Percentiles rank a stretch among this genome's conserved stretches.
These are phyloP conservation scores for Penicillium lividum DNA, from an alignment of 495 filamentous ascomycete genomes.

Conservation along the genomic window DNA sequence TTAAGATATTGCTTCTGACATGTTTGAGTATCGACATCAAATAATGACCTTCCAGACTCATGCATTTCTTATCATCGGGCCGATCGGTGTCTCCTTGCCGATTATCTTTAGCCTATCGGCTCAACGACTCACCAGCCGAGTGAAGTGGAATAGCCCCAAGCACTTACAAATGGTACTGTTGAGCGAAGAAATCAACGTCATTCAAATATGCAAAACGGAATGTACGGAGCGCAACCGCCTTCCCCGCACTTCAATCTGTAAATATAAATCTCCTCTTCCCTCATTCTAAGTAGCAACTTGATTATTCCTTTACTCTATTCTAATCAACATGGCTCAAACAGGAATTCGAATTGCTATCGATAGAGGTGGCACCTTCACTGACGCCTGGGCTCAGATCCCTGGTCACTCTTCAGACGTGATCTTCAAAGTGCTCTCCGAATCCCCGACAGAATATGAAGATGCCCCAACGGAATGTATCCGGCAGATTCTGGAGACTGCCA, in stretches of 20 bases:
- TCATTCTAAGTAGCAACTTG: not conserved
- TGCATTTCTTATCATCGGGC: no score
- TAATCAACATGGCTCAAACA: constrained; percentile 3
- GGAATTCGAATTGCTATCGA: constrained; percentile 13
- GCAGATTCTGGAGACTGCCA: constrained; percentile 4
- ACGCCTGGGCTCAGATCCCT: constrained; percentile 8
- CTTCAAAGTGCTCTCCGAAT: constrained; percentile 12
- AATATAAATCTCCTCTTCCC: not conserved
- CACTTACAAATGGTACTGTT: not conserved
- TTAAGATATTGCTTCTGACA: no score
- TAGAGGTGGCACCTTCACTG: constrained; percentile 13
- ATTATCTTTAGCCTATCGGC: constrained; percentile 4
- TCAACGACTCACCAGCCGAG: not conserved
- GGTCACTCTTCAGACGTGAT: constrained; percentile 9
- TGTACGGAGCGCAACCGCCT: not conserved
- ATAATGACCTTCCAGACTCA: no score
- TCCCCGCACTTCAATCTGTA: not conserved
- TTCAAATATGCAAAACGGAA: not conserved
- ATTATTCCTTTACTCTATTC: not conserved
- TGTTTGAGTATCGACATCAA: no score
- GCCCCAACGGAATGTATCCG: constrained; percentile 14
- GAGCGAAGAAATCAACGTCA: not conserved
- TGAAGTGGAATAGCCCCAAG: not conserved
- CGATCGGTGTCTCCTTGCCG: not conserved
- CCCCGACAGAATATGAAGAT: constrained; percentile 6